These are phyloP conservation scores for Ceratobasidium sp. DNA, from an alignment of 1,284 basidiomycete species.

Conservation along the genomic window DNA sequence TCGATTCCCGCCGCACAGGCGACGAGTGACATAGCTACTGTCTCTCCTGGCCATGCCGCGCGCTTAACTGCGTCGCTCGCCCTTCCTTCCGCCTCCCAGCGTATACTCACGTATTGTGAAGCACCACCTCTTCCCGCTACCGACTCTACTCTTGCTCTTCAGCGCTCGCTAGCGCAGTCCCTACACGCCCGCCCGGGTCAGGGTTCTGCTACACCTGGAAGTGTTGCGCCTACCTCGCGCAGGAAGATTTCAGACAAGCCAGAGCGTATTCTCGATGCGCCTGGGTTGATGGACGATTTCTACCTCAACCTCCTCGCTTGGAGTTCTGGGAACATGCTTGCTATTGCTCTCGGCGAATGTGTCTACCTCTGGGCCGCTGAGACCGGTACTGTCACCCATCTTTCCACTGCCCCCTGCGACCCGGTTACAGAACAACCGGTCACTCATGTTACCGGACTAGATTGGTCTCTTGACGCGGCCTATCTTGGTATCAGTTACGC, in stretches of 20 bases:
- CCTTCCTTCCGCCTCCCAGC: conserved; percentile 73
- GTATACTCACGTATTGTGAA: conserved; percentile 83
- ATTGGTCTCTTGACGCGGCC: conserved; percentile 89
- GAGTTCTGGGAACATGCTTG: conserved; percentile 88
- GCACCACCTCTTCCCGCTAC: conserved; percentile 77
- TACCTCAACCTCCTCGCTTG: conserved; percentile 96
- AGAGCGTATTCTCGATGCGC: conserved; percentile 94
- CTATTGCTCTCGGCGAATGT: conserved; percentile 84
- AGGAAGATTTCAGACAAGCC: conserved; percentile 86
- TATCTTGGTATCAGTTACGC: conserved; percentile 91
- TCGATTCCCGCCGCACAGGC: conserved; percentile 47
- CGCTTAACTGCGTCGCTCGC: conserved; percentile 79
- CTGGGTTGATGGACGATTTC: conserved; percentile 95
- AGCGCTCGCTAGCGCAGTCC: conserved; percentile 78
- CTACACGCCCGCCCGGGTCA: conserved; percentile 72
- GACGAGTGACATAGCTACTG: conserved; percentile 53
- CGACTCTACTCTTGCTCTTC: conserved; percentile 75
- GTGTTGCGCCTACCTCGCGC: conserved; percentile 70
- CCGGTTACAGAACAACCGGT: conserved; percentile 61
- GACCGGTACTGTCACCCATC: conserved; percentile 81
- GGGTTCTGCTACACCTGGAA: conserved; percentile 68
- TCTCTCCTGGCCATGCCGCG: conserved; percentile 81
- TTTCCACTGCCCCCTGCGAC: conserved; percentile 74
- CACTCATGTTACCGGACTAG: conserved; percentile 80
- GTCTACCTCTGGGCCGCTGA: conserved; percentile 96